Evolutionary conservation across 75 land plant genomes (phyloP).

Genomic region (Ceratopteris richardii): DNA sequence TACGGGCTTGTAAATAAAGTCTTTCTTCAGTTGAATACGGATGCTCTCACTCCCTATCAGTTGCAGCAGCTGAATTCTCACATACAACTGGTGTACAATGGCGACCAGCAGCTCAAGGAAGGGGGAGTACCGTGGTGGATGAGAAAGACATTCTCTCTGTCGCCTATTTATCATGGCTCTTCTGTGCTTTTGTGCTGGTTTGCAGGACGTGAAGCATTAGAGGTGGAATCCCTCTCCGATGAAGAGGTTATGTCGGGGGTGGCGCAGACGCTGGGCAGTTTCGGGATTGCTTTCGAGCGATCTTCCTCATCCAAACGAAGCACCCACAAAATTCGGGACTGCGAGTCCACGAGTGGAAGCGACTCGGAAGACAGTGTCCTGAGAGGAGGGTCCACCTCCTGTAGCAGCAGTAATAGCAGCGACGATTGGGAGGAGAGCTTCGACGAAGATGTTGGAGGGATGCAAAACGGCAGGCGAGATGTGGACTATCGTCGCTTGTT

Average conservation of each 20-base stretch:
- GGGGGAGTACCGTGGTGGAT: slow-evolving; percentile 14
- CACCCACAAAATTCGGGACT: background rate
- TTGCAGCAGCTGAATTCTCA: background rate
- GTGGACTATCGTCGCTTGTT: slow-evolving; percentile 2
- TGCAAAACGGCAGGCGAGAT: background rate
- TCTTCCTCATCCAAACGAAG: background rate
- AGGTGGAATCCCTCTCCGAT: slow-evolving; percentile 10
- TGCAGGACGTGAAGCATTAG: slow-evolving; percentile 15
- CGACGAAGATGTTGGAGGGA: background rate
- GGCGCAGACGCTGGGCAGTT: slow-evolving; percentile 7
- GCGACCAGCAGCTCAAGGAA: background rate
- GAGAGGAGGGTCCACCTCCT: too few relatives aligned
- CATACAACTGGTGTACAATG: background rate
- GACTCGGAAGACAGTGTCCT: too few relatives aligned
- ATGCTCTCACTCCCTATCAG: too few relatives aligned
- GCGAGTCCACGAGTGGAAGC: too few relatives aligned
- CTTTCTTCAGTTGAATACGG: slow-evolving; percentile 8
- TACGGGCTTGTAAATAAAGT: slow-evolving; percentile 24
- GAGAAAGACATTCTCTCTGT: slow-evolving; percentile 12
- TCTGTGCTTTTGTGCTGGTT: slow-evolving; percentile 14
- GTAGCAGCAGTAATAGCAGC: background rate
- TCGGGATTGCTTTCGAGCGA: slow-evolving; percentile 2
- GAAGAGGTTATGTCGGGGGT: slow-evolving; percentile 13
- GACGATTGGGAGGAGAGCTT: background rate
- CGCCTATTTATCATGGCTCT: slow-evolving; percentile 12